Conservation (phyloP, 2,329 filamentous ascomycete genomes). For the Corinectria fuckeliana region DNA sequence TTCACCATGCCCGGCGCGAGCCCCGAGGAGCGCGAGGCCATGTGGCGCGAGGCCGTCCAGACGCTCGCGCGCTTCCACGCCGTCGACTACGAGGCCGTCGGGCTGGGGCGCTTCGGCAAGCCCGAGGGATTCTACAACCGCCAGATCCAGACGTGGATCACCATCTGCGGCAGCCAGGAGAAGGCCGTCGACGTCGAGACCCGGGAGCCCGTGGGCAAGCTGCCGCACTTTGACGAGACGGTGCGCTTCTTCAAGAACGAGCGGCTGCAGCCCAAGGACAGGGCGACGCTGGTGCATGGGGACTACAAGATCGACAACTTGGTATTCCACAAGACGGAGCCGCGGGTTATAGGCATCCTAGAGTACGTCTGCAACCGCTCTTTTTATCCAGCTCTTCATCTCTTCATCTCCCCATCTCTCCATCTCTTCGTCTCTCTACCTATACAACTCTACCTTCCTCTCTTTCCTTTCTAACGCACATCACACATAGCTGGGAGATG, state of each 20-base stretch:
- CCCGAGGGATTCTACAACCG: conserved; percentile 80
- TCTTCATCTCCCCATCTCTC: not conserved
- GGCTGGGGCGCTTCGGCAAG: conserved; percentile 76
- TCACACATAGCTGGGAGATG: conserved; percentile 83
- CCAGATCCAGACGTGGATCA: conserved; percentile 82
- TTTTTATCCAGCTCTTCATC: not conserved
- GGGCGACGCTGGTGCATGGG: conserved; percentile 83
- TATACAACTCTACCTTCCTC: too few species aligned
- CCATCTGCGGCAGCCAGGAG: conserved; percentile 81
- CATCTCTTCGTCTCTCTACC: not conserved
- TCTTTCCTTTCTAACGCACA: not conserved
- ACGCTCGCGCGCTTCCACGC: conserved; percentile 87
- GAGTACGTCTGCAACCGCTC: conserved; percentile 68
- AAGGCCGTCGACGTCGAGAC: conserved; percentile 78
- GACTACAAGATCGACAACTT: conserved; percentile 97
- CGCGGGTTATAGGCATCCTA: conserved; percentile 87
- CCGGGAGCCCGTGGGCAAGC: conserved; percentile 74
- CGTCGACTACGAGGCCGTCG: conserved; percentile 70
- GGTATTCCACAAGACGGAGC: conserved; percentile 87
- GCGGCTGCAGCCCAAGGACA: conserved; percentile 74
- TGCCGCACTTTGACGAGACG: conserved; percentile 84
- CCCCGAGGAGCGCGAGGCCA: conserved; percentile 71
- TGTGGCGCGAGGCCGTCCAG: conserved; percentile 86
- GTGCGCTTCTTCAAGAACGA: conserved; percentile 77
- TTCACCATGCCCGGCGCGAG: conserved; percentile 77